Percentiles rank a stretch among this genome's conserved stretches.
These are phyloP conservation scores for Brasilioporus rufonigricans DNA, from an alignment of 768 basidiomycete species.

Conservation along the genomic window DNA sequence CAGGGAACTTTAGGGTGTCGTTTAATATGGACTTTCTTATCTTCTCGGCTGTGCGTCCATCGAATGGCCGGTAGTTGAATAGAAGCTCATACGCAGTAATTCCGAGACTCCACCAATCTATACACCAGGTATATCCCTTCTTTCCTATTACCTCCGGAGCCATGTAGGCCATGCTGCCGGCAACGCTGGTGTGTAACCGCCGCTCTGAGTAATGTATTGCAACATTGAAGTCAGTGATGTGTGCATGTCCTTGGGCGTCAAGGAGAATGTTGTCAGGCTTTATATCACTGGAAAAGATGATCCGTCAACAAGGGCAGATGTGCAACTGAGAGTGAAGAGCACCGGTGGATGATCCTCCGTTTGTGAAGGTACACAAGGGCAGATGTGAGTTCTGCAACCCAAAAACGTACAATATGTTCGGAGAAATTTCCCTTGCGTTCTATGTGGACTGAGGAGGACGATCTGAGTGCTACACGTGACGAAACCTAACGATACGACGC, in stretches of 20 bases:
- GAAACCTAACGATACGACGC: conserved; percentile 31
- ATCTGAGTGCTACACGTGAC: not conserved
- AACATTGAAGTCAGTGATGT: conserved; percentile 98
- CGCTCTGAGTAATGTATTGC: conserved; percentile 96
- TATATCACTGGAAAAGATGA: conserved; percentile 61
- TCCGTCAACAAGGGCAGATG: conserved; percentile 5
- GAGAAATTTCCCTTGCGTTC: conserved; percentile 65
- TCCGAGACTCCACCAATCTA: conserved; percentile 97
- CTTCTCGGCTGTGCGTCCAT: conserved; percentile 85
- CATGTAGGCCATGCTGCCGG: conserved; percentile 99
- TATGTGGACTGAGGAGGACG: conserved; percentile 63
- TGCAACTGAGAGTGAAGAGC: conserved; percentile 22
- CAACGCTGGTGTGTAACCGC: conserved; percentile 86
- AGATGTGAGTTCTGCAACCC: conserved; percentile 83
- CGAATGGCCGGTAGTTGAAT: conserved; percentile 80
- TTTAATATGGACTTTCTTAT: conserved; percentile 85
- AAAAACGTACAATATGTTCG: conserved; percentile 80
- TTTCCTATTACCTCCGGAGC: conserved; percentile 93
- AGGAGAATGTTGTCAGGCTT: conserved; percentile 98
- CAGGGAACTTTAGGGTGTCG: conserved; percentile 77
- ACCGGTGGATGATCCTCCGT: conserved; percentile 95
- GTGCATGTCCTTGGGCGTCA: conserved; percentile 91
- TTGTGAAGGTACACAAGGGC: conserved; percentile 88
- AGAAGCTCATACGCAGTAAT: conserved; percentile 89
- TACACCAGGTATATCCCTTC: conserved; percentile 88